Evolutionary conservation across 2,329 filamentous ascomycete genomes (phyloP).

Genomic region (Colletotrichum sansevieriae): DNA sequence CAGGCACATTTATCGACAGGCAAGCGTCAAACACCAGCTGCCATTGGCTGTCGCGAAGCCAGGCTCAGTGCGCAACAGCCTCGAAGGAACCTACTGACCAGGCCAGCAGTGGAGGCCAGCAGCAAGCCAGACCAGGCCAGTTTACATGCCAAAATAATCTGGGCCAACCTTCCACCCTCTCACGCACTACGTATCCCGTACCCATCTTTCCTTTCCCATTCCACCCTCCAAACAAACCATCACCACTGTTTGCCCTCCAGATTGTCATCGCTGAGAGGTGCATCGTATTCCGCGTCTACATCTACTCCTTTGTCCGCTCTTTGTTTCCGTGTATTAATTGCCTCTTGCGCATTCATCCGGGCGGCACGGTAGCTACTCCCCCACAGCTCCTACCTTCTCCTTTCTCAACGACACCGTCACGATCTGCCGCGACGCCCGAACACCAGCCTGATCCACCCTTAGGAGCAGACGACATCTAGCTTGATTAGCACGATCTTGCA

Average conservation of each 20-base stretch:
- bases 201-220: conserved; percentile 40
- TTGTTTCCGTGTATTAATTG: conserved; percentile 44
- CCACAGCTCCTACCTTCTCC: conserved; percentile 37
- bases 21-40: background rate
- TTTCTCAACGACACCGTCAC: conserved; percentile 31
- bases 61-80: conserved; percentile 17
- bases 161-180: conserved; percentile 32
- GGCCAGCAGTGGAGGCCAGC: conserved; percentile 10
- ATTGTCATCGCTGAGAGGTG: conserved; percentile 43
- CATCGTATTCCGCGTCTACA: conserved; percentile 33
- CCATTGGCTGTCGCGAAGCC: conserved; percentile 19
- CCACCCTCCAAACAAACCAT: conserved; percentile 41
- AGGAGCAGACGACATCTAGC: conserved; percentile 22
- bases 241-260: conserved; percentile 43
- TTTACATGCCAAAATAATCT: conserved; percentile 32
- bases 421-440: conserved; percentile 36
- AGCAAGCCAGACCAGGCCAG: conserved; percentile 17
- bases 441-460: conserved; percentile 21
- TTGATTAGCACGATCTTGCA: conserved; percentile 22
- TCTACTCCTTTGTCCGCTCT: conserved; percentile 33
- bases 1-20: background rate
- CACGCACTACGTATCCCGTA: conserved; percentile 43
- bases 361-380: conserved; percentile 40
- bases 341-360: conserved; percentile 41
- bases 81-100: background rate